phyloP scores from a whole-genome alignment of 805 yeast genomes.

The Myxozyma neglecta region DNA sequence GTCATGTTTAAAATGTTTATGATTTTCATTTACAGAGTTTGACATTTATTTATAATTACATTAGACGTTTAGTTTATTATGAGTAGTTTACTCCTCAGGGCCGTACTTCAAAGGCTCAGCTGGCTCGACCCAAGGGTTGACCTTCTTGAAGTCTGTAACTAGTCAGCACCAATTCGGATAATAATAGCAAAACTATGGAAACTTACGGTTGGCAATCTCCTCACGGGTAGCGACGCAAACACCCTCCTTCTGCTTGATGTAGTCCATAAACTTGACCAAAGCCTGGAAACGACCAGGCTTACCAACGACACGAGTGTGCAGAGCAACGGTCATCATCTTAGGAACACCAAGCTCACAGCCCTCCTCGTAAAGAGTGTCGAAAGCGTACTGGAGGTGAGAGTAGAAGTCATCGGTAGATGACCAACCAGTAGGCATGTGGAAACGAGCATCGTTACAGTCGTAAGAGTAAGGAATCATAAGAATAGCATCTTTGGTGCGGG shows the following conservation, averaged over 20 bases:
- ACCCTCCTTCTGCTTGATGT: constrained; percentile 40
- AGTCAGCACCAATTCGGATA: not conserved
- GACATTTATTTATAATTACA: not conserved
- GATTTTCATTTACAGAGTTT: no score
- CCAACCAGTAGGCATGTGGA: constrained; percentile 37
- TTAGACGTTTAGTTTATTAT: not conserved
- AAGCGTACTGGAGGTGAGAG: constrained; percentile 43
- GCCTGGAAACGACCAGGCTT: constrained; percentile 44
- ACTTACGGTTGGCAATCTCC: constrained; percentile 41
- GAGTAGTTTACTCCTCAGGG: constrained; percentile 9
- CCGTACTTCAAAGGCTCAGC: constrained; percentile 29
- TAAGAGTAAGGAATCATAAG: constrained; percentile 40
- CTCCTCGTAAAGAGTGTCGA: constrained; percentile 43
- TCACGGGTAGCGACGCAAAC: constrained; percentile 45
- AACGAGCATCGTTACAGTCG: constrained; percentile 40
- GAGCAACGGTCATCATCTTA: constrained; percentile 45
- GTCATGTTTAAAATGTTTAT: no score
- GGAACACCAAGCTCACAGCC: constrained; percentile 37
- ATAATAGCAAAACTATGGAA: not conserved
- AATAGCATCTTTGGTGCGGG: constrained; percentile 36
- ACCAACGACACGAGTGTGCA: constrained; percentile 43
- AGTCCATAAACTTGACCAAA: constrained; percentile 42
- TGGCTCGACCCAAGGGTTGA: constrained; percentile 27
- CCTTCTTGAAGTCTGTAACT: constrained; percentile 21
- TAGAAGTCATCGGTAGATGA: constrained; percentile 36